Base-by-base conservation (phyloP, 164 flowering plant species). In the Paratinospora sagittata region DNA sequence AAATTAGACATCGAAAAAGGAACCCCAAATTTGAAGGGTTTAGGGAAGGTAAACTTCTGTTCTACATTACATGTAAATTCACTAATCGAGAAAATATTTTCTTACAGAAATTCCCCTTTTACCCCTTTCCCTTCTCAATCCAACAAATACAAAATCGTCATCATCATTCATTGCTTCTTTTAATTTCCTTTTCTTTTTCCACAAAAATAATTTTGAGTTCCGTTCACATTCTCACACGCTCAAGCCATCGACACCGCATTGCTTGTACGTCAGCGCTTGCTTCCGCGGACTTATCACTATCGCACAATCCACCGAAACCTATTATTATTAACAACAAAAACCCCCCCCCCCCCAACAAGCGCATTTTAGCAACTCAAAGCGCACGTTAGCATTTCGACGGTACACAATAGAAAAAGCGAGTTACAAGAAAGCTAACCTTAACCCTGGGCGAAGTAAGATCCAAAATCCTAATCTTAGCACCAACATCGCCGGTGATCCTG, bases 211-310 rank as follows among this genome's bases (percentile, higher is more conserved):
- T 30, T 30, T 30, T 30, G 34, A 30, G 34, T 30, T 30, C 34
- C 34, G 34, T 4, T 30, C 34, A 30, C 34, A 30, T 30, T 30
- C 8, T 86, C 81, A 91, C 30, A 95, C 90, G 72, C 80, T 89
- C 57, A 95, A 70, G 21, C 99, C 98, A 80, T 95, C 97, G 39
- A 95, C 88, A 47, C 99, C 99, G 63, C 99, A 95, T 71, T 91
- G 96, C 85, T 95, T 95, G 86, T 86, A 85, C 3, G 93, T 88
- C 62, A 95, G 82, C 55, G 97, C 72, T 71, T 88, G 97, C 82
- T 87, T 92, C 75, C 85, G 86, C 14, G 99, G 99, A 73, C 98
- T 96, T 13, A 93, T 88, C 73, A 85, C 94, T 52, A 96, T 85
- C 17, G 84, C 88, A 75, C 98, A 96, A 72, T 89, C 88, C 84